These are phyloP conservation scores for Malus asiatica DNA, from an alignment of 306 rosid species.

Conservation along the genomic window DNA sequence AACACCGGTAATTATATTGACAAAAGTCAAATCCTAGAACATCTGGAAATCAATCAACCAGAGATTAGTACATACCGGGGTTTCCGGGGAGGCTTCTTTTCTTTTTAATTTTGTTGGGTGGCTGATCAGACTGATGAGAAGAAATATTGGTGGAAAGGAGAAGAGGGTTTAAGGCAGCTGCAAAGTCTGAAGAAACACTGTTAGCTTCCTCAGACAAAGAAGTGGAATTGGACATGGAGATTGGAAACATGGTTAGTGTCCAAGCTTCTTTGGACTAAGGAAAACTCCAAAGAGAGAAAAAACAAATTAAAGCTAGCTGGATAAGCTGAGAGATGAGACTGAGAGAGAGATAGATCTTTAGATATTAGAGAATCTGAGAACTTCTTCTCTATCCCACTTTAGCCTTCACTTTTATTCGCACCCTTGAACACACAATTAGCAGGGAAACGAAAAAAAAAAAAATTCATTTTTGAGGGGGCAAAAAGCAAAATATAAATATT, in stretches of 20 bases:
- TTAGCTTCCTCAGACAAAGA: conserved; percentile 57
- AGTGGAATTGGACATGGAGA: conserved; percentile 64
- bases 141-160: conserved; percentile 28
- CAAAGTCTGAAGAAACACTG: conserved; percentile 48
- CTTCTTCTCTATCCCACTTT: background rate
- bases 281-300: conserved; percentile 46
- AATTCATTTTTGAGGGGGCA: conserved; percentile 23
- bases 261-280: conserved; percentile 24
- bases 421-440: background rate
- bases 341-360: background rate
- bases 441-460: background rate
- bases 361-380: conserved; percentile 12
- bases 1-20: background rate
- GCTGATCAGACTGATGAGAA: conserved; percentile 7
- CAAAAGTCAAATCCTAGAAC: background rate
- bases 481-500: background rate
- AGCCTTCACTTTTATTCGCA: background rate
- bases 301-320: conserved; percentile 12
- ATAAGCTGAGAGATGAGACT: background rate
- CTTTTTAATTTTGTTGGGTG: conserved; percentile 51
- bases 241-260: conserved; percentile 41
- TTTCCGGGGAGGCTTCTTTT: conserved; percentile 89
- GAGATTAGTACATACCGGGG: conserved; percentile 44
- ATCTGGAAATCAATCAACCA: background rate
- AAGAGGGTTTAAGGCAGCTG: conserved; percentile 31